Conservation (phyloP, 176 grass and related monocot species). For the Melocanna baccifera region DNA sequence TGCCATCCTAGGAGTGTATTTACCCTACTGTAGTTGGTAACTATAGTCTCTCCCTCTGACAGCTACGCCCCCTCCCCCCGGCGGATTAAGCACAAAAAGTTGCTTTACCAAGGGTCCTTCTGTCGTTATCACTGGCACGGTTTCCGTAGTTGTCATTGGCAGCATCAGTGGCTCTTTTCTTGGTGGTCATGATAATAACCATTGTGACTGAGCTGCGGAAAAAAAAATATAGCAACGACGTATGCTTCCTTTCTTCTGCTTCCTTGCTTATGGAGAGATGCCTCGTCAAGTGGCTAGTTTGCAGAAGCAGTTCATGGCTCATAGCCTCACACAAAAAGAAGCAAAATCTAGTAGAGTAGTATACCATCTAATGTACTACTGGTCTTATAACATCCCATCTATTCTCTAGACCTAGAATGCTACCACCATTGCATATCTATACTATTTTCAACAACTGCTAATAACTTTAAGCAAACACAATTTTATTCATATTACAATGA, state of each 20-base stretch:
- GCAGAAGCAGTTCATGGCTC: neutral
- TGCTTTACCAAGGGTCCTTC: constrained; percentile 15
- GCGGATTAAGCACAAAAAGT: constrained; percentile 30
- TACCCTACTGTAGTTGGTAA: neutral
- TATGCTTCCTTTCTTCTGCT: neutral
- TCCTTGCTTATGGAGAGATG: neutral
- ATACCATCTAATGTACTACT: neutral
- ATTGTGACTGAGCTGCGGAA: neutral
- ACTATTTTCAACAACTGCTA: too few relatives aligned
- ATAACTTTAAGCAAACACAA: too few relatives aligned
- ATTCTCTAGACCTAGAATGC: too few relatives aligned
- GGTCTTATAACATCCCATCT: too few relatives aligned
- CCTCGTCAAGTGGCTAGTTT: neutral
- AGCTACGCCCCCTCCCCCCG: neutral
- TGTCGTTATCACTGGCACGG: constrained; percentile 31
- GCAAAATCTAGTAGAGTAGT: neutral
- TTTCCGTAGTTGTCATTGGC: constrained; percentile 26
- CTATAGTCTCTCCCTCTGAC: neutral
- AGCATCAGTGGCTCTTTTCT: constrained; percentile 17
- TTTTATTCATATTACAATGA: too few relatives aligned
- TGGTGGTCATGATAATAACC: neutral
- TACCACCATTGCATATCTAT: too few relatives aligned
- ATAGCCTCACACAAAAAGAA: neutral
- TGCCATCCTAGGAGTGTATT: neutral
- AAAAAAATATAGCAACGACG: neutral